Percentiles rank a stretch among this genome's conserved stretches.
Conservation (phyloP, 2,329 filamentous ascomycete species). For the Diplodia mutila region DNA sequence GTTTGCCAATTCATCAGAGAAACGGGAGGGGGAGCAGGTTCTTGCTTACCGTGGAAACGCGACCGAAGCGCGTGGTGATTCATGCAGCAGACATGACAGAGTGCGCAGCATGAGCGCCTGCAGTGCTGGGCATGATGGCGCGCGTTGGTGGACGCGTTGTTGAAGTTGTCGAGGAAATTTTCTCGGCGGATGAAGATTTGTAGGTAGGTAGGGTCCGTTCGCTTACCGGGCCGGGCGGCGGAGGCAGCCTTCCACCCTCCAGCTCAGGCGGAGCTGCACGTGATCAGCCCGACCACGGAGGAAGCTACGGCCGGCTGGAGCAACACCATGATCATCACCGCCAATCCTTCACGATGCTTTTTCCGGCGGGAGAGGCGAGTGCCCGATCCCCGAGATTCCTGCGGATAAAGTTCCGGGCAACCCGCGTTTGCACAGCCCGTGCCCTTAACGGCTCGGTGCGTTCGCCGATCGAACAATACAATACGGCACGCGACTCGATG, state of each 20-base stretch:
- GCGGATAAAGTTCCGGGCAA: constrained; percentile 7
- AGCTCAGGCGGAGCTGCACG: not conserved
- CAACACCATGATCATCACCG: constrained; percentile 8
- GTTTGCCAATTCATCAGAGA: constrained; percentile 48
- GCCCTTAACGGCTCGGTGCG: not conserved
- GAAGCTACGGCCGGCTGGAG: no score
- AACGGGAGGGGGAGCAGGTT: not conserved
- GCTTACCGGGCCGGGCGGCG: constrained; percentile 21
- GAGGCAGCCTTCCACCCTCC: not conserved
- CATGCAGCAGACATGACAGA: not conserved
- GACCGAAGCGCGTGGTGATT: not conserved
- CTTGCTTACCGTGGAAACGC: not conserved
- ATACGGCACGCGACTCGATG: constrained; percentile 7
- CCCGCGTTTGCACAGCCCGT: not conserved
- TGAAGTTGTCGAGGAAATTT: constrained; percentile 3
- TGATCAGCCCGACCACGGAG: not conserved
- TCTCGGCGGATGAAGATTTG: constrained; percentile 8
- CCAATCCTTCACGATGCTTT: not conserved
- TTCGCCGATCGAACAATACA: not conserved
- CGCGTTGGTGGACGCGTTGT: constrained; percentile 13
- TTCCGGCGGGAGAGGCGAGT: no score
- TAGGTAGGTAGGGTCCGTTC: no score
- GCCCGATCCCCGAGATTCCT: not conserved
- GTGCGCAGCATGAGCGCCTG: not conserved
- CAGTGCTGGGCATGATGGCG: not conserved